Conservation (phyloP, 345 rosid species). For the Salix udensis region DNA sequence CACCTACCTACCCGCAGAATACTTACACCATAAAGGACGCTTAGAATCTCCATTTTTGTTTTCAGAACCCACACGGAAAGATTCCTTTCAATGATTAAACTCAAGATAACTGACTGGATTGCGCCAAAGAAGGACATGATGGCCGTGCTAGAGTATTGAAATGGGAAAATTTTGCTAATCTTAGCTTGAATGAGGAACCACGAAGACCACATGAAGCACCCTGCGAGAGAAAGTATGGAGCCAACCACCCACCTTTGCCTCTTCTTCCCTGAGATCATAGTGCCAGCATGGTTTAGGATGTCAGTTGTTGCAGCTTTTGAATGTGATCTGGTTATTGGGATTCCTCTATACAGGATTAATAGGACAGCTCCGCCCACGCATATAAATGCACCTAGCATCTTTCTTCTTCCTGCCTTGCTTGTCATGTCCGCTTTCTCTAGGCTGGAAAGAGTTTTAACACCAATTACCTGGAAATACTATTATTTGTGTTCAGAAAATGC, state of each 20-base stretch:
- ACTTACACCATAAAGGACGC: slow-evolving; percentile 16
- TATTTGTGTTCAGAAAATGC: not conserved
- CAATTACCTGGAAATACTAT: not conserved
- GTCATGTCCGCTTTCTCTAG: slow-evolving; percentile 17
- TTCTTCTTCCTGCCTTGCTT: slow-evolving; percentile 22
- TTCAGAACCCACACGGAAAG: slow-evolving; percentile 20
- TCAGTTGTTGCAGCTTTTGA: not conserved
- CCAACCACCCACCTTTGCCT: slow-evolving; percentile 20
- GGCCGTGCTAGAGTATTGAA: slow-evolving; percentile 23
- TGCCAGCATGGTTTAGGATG: not conserved
- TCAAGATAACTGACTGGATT: slow-evolving; percentile 14
- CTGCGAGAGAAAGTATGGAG: slow-evolving; percentile 20
- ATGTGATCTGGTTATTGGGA: slow-evolving; percentile 8
- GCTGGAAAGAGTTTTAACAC: not conserved
- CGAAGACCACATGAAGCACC: slow-evolving; percentile 20
- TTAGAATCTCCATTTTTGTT: slow-evolving; percentile 14
- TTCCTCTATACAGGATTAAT: slow-evolving; percentile 21
- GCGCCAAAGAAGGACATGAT: slow-evolving; percentile 21
- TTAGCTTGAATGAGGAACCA: slow-evolving; percentile 30
- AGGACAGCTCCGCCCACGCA: slow-evolving; percentile 25
- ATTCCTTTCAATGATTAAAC: slow-evolving; percentile 8
- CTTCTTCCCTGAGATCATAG: not conserved
- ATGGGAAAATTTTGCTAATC: slow-evolving; percentile 19
- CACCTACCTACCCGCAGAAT: not conserved
- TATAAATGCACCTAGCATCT: slow-evolving; percentile 21